Evolutionary conservation across 2,329 filamentous ascomycete genomes (phyloP).

Genomic region (Aspergillus sp.): DNA sequence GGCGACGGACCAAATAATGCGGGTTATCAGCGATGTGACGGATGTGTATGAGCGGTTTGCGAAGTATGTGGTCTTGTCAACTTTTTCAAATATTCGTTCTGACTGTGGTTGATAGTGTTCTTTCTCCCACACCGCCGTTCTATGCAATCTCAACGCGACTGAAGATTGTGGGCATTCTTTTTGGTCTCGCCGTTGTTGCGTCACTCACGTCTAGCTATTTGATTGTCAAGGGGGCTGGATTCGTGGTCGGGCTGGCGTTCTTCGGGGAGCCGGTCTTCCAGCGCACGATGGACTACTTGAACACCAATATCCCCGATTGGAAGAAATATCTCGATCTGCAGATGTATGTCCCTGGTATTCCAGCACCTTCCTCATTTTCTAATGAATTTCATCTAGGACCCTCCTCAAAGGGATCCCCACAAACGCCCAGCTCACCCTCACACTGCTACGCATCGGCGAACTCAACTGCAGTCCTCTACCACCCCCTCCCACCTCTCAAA

Average conservation of each 20-base stretch:
- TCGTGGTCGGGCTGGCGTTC: constrained; percentile 69
- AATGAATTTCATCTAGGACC: constrained; percentile 46
- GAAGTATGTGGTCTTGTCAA: constrained; percentile 44
- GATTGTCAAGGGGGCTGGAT: constrained; percentile 64
- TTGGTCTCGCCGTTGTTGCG: constrained; percentile 53
- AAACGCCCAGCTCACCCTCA: constrained; percentile 80
- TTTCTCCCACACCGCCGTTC: constrained; percentile 65
- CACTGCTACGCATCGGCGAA: constrained; percentile 78
- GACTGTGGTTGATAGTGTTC: constrained; percentile 40
- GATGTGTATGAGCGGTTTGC: constrained; percentile 65
- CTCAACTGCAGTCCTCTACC: constrained; percentile 77
- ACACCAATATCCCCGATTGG: constrained; percentile 64
- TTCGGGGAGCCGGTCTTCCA: constrained; percentile 75
- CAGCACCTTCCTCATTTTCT: background rate
- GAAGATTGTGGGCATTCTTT: constrained; percentile 55
- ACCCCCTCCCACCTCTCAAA: constrained; percentile 49
- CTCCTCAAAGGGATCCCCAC: constrained; percentile 79
- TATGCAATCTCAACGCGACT: constrained; percentile 54
- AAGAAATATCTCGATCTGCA: constrained; percentile 71
- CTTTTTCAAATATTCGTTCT: background rate
- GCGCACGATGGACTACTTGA: constrained; percentile 53
- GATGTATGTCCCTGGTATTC: constrained; percentile 53
- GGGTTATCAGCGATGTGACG: constrained; percentile 58
- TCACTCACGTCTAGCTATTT: constrained; percentile 59
- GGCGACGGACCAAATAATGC: constrained; percentile 74